A percentile compares a stretch with the other conserved stretches of the same genome.
Conservation (phyloP, 306 rosid species). For the Cyclanthera cordifolia region DNA sequence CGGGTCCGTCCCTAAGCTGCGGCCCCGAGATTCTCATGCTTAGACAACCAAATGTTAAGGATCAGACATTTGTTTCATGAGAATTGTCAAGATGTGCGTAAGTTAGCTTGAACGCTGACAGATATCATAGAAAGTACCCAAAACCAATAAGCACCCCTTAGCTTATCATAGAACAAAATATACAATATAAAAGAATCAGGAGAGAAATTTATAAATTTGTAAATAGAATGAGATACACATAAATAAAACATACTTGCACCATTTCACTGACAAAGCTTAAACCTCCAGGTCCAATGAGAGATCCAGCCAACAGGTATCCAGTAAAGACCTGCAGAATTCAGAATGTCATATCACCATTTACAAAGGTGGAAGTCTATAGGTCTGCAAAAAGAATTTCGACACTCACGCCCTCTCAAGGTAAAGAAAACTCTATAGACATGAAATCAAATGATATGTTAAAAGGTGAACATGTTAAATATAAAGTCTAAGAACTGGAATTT, state of each 20-base stretch:
- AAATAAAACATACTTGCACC: conserved; percentile 75
- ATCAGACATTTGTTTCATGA: no score
- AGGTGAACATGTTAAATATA: neutral
- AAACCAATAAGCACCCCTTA: neutral
- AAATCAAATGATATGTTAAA: neutral
- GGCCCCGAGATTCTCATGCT: no score
- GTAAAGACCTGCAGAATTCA: conserved; percentile 57
- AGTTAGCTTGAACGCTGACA: no score
- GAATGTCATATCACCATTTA: conserved; percentile 8
- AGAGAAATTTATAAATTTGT: neutral
- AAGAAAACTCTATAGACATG: neutral
- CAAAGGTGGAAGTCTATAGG: neutral
- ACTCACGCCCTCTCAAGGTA: neutral
- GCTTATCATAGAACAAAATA: neutral
- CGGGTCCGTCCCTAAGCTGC: no score
- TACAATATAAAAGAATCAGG: neutral
- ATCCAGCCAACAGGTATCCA: conserved; percentile 89
- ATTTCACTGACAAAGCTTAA: conserved; percentile 89
- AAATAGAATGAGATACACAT: neutral
- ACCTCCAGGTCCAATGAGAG: conserved; percentile 89
- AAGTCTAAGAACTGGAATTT: neutral
- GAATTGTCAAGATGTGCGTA: no score
- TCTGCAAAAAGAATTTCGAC: neutral
- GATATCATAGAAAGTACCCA: neutral
- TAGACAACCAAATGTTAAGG: no score